Base-by-base conservation (phyloP, 2,329 filamentous ascomycete genomes). In the Calonectria hongkongensis region DNA sequence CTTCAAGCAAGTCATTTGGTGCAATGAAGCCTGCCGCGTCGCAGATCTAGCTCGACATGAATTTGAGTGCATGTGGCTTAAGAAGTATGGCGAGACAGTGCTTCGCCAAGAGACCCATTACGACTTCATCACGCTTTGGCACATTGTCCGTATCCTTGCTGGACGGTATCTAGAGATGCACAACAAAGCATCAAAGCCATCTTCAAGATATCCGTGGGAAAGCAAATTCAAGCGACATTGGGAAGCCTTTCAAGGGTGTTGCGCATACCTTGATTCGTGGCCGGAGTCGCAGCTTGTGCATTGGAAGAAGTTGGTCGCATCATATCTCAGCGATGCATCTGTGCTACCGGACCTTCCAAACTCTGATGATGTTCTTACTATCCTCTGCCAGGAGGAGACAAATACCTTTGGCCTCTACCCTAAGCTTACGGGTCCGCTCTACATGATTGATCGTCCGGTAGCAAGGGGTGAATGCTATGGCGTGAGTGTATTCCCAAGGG, bases 311-410 rank as follows among this genome's bases (percentile, higher is more conserved):
- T 27, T 81, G 72, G 74, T 73, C 1, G 8, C 75, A 18, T 75
- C 71, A 10, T 81, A 81, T 28, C 50, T 81, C 10, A 76, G 56
- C 67, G 76, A 78, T 50, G 30, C 71, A 15, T 62, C 73, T 45
- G 64, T 68, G 41, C 64, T 81, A 21, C 70, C 72, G 5, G 71
- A 56, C 16, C 41, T 75, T 7, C 41, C 73, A n/a, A 74, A 58
- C 48, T 39, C 70, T 12, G 71, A 75, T 3, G 76, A 81, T 43
- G 74, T 78, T 67, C 70, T 81, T 1, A 64, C 73, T 8, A 47
- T 81, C 12, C 70, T 81, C 30, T 81, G 80, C 69, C 80, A 78
- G 47, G 80, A 81, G 28, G 80, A 81, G 47, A 81, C 80, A 12
- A 81, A 81, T 25, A 81, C 80, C 0, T 81, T 81, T 62, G 80